Base-by-base conservation (phyloP, 1,284 basidiomycete species). In the Cryptococcus sp. region DNA sequence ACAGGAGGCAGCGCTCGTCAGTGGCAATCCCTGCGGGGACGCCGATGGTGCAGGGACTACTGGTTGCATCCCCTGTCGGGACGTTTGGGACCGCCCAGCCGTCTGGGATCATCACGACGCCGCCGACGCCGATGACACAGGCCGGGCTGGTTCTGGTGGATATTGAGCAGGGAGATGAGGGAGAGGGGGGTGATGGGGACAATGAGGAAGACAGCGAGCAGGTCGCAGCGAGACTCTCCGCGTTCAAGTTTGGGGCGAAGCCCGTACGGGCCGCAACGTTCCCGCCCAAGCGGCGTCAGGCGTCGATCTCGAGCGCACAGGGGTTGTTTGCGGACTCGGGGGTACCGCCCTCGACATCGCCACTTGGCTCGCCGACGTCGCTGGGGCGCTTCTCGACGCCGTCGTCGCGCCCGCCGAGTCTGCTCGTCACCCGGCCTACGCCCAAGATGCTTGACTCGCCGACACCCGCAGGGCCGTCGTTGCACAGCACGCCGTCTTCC, bases 191-290 rank as follows among this genome's bases (percentile, higher is more conserved):
- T 4, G 42, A 45, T 23, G 51, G 38, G n/a, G 56, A 58, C 20
- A 42, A 59, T 4, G 59, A 62, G 33, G 48, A 56, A 9, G 52
- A 56, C 20, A 51, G 51, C 13, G 55, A 50, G 36, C 49, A 59
- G 44, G 55, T 57, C 8, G 55, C 59, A 21, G 55, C 59, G 46
- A 21, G 71, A 16, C 50, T 75, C 24, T 60, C 64, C 3, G 50
- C 70, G 6, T 76, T 76, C 52, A 64, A 61, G 16, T 76, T 76
- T 52, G 73, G 72, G 1, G 46, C 69, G 23, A 74, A 73, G 59
- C 53, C 67, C 9, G 52, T 64, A 24, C 42, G 42, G 13, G 45
- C 24, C 24, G 53, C 47, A 24, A 53, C 46, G 50, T 63, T 59
- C 24, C 61, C 62, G 7, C 58, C 57, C 12, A 49, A 57, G 37